phyloP scores from a whole-genome alignment of 2,329 filamentous ascomycete species.

The Stemphylium beticola region DNA sequence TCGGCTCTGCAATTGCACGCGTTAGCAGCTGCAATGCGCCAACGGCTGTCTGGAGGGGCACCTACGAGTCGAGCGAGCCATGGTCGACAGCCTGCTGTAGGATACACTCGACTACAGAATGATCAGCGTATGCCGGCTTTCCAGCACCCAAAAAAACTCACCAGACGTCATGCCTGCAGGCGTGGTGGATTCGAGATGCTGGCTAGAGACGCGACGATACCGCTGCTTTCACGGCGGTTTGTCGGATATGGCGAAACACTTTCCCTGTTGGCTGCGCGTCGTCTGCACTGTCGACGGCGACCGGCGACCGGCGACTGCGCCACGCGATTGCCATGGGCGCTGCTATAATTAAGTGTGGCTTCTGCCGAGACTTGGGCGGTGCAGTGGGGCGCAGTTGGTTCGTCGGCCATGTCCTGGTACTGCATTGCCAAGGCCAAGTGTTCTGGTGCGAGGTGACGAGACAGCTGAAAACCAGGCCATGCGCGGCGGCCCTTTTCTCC shows the following conservation, averaged over 20 bases:
- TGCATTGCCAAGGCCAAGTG: too few relatives aligned
- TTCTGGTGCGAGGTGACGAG: too few relatives aligned
- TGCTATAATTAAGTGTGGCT: not conserved
- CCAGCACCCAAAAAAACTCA: conserved; percentile 4
- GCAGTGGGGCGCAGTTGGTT: not conserved
- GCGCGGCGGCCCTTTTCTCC: too few relatives aligned
- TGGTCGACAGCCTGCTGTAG: conserved; percentile 64
- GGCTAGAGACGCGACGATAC: conserved; percentile 6
- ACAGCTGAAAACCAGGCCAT: too few relatives aligned
- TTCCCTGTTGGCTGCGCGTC: conserved; percentile 3
- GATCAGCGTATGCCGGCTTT: conserved; percentile 17
- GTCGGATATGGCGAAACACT: conserved; percentile 2
- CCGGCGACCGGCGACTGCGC: conserved; percentile 1
- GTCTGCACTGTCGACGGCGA: not conserved
- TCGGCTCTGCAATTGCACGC: conserved; percentile 59
- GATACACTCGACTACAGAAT: conserved; percentile 53
- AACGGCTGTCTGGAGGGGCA: conserved; percentile 17
- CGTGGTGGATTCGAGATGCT: conserved; percentile 2
- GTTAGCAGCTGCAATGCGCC: conserved; percentile 34
- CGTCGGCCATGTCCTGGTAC: not conserved
- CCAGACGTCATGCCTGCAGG: conserved; percentile 29
- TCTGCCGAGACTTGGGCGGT: not conserved
- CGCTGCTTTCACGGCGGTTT: conserved; percentile 2
- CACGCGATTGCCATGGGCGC: not conserved
- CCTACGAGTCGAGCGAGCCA: conserved; percentile 65